Percentiles rank a stretch among this genome's conserved stretches.
Evolutionary conservation across 2,329 filamentous ascomycete genomes (phyloP).

Genomic region (Calonectria naviculata): DNA sequence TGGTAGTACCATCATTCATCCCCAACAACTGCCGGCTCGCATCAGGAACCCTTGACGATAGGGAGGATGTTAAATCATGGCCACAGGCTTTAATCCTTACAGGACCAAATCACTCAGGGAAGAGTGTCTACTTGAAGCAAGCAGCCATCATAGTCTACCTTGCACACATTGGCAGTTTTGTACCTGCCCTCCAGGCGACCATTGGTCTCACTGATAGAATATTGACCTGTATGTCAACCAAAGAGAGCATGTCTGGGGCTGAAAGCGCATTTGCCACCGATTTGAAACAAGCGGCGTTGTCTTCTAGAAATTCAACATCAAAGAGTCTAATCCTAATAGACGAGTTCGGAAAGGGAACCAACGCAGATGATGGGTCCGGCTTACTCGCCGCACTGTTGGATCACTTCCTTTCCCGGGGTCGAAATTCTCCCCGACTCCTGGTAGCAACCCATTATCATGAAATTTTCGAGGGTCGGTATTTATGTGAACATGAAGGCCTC

Average conservation of each 20-base stretch:
- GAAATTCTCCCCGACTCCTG: conserved; percentile 65
- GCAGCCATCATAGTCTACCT: conserved; percentile 91
- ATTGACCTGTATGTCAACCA: conserved; percentile 83
- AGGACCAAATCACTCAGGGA: conserved; percentile 96
- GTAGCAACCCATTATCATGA: conserved; percentile 76
- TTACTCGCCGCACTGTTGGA: conserved; percentile 67
- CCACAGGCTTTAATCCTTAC: conserved; percentile 82
- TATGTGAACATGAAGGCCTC: conserved; percentile 63
- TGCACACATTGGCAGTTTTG: conserved; percentile 92
- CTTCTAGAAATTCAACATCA: conserved; percentile 78
- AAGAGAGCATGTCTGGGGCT: conserved; percentile 68
- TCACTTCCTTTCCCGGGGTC: conserved; percentile 62
- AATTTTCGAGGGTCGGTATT: conserved; percentile 73
- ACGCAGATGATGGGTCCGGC: conserved; percentile 67
- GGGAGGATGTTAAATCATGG: background rate
- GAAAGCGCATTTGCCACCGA: conserved; percentile 80
- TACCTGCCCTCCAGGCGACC: conserved; percentile 80
- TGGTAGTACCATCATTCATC: conserved; percentile 83
- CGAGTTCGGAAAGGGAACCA: conserved; percentile 82
- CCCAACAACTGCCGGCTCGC: conserved; percentile 81
- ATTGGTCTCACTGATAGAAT: conserved; percentile 95
- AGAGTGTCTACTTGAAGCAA: conserved; percentile 96
- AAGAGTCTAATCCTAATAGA: conserved; percentile 90
- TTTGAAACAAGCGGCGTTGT: conserved; percentile 85
- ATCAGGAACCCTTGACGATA: conserved; percentile 62